phyloP scores from a whole-genome alignment of 2,329 filamentous ascomycete genomes.

The Penicillium sp. region DNA sequence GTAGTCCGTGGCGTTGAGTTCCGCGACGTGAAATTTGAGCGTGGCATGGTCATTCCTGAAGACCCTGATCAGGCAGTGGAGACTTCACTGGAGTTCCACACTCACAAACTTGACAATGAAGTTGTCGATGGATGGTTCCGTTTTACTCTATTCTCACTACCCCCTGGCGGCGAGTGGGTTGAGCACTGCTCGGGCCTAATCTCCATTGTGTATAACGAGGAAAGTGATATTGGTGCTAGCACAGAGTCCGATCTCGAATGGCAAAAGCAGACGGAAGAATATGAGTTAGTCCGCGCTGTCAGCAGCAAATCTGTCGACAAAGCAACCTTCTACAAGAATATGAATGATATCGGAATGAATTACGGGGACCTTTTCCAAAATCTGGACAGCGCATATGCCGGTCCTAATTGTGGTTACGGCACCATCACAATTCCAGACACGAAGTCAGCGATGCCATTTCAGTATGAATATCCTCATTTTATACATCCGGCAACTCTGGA shows the following conservation, averaged over 20 bases:
- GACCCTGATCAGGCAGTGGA: slow-evolving; percentile 19
- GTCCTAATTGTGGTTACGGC: not conserved
- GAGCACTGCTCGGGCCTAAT: slow-evolving; percentile 1
- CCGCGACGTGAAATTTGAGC: not conserved
- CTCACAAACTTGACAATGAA: not conserved
- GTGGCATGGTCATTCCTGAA: slow-evolving; percentile 24
- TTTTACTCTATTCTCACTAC: not conserved
- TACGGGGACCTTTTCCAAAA: slow-evolving; percentile 6
- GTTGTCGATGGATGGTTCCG: not conserved
- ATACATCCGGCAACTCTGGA: slow-evolving; percentile 37
- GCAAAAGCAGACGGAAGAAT: not conserved
- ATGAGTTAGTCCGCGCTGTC: not conserved
- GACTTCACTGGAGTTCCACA: not conserved
- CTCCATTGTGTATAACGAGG: not conserved
- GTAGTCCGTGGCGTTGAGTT: not conserved
- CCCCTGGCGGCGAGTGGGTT: not conserved
- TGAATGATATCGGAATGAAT: not conserved
- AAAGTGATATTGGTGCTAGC: not conserved
- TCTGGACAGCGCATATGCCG: not conserved
- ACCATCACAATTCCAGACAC: slow-evolving; percentile 1
- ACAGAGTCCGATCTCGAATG: not conserved
- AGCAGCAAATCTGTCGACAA: not conserved
- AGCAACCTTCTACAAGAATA: not conserved
- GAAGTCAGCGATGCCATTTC: slow-evolving; percentile 26
- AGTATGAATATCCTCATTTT: slow-evolving; percentile 27